phyloP scores from a whole-genome alignment of 331 rosid species.

The Stylosanthes scabra region DNA sequence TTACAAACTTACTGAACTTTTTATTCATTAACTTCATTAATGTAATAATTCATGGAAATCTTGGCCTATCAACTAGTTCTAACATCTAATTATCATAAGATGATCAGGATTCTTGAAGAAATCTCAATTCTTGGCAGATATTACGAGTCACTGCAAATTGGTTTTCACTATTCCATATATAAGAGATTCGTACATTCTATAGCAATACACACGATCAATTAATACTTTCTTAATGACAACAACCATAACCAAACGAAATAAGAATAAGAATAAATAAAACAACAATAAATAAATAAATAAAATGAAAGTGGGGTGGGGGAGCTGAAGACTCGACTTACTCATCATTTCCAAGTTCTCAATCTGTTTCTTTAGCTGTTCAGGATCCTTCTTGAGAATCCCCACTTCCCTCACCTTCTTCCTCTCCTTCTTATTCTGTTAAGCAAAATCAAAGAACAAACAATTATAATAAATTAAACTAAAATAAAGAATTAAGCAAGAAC shows the following conservation, averaged over 20 bases:
- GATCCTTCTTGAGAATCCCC: slow-evolving; percentile 99
- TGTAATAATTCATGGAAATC: not conserved
- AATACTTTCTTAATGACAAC: slow-evolving; percentile 2
- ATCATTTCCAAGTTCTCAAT: slow-evolving; percentile 91
- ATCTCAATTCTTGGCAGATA: not conserved
- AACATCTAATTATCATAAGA: not conserved
- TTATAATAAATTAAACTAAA: not conserved
- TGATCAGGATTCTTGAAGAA: not conserved
- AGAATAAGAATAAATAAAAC: too few relatives aligned
- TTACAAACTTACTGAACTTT: slow-evolving; percentile 1
- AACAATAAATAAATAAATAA: not conserved
- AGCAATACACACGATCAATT: slow-evolving; percentile 13
- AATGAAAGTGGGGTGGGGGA: not conserved
- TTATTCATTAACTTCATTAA: not conserved
- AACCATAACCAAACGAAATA: too few relatives aligned
- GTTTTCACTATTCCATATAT: slow-evolving; percentile 19
- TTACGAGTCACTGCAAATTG: not conserved
- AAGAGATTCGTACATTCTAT: slow-evolving; percentile 28
- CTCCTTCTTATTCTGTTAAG: slow-evolving; percentile 82
- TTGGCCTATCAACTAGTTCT: not conserved
- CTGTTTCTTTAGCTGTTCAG: slow-evolving; percentile 82
- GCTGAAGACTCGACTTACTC: slow-evolving; percentile 64
- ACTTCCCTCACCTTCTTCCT: slow-evolving; percentile 99
- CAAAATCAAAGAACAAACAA: slow-evolving; percentile 17
- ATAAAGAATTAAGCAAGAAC: too few relatives aligned